phyloP scores from a whole-genome alignment of 1,284 basidiomycete genomes.

The Rhodotorula sp. region DNA sequence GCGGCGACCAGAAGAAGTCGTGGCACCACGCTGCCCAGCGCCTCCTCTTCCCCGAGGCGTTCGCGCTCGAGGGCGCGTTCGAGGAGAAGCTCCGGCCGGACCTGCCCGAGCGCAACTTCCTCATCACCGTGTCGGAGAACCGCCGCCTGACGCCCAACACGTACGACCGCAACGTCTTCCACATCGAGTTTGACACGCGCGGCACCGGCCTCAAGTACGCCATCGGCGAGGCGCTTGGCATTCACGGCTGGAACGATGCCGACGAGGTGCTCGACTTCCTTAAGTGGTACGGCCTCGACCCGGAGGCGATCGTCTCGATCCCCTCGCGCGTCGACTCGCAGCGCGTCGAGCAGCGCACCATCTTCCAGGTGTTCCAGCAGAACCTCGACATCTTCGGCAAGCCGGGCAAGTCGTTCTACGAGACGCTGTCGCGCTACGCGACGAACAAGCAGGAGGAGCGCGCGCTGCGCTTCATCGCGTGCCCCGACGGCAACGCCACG shows the following conservation, averaged over 20 bases:
- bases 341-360: constrained; percentile 74
- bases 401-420: constrained; percentile 94
- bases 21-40: constrained; percentile 91
- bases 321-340: constrained; percentile 58
- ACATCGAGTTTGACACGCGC: constrained; percentile 90
- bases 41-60: constrained; percentile 79
- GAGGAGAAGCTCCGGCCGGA: constrained; percentile 68
- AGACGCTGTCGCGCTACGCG: constrained; percentile 78
- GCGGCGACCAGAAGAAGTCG: constrained; percentile 46
- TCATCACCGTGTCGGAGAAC: constrained; percentile 92
- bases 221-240: constrained; percentile 93
- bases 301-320: constrained; percentile 77
- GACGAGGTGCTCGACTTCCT: constrained; percentile 87
- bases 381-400: constrained; percentile 95
- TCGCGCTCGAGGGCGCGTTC: constrained; percentile 46
- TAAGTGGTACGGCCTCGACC: constrained; percentile 84
- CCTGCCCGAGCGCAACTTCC: constrained; percentile 82
- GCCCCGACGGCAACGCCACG: constrained; percentile 83
- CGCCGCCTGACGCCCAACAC: constrained; percentile 88
- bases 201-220: constrained; percentile 93
- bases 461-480: constrained; percentile 87
- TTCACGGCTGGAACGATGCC: constrained; percentile 97
- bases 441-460: constrained; percentile 71
- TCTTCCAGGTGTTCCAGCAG: constrained; percentile 93
- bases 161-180: constrained; percentile 98